Base-by-base conservation (phyloP, 495 filamentous ascomycete genomes). In the Trichocladium uniseriatum region DNA sequence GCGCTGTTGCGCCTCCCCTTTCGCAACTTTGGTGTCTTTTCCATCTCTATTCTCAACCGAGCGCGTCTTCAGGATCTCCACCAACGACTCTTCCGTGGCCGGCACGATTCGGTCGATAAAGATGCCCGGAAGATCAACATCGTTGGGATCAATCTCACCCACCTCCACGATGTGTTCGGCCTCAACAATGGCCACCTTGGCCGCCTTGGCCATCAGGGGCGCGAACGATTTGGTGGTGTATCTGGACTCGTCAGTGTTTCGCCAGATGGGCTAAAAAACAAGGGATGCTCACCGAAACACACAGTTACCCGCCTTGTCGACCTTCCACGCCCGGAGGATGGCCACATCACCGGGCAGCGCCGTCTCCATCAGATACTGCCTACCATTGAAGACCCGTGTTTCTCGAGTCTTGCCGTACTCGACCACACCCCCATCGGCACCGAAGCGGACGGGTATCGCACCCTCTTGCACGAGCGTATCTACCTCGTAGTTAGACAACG, bases 151-250 rank as follows among this genome's bases (percentile, higher is more conserved):
- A 21, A 84, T 77, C 35, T 73, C 69, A 22, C 80, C 79, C 0
- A 76, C 58, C 9, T 75, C 73, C 22, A 84, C 80, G 54, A 84
- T 82, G 51, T 84, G 64, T 58, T 84, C 80, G n/a, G 80, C 80
- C 55, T 84, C 80, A 5, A 84, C 80, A 40, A 84, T 82, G 44
- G 79, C 72, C 18, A 81, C 55, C 52, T 66, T 73, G 4, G 80
- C 80, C 0, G 80, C 80, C 62, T 81, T 82, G 38, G 77, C 80
- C 75, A 79, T 78, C 29, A 80, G 64, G 6, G 70, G 67, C 5
- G 67, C 76, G 51, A 79, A 81, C 11, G 75, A 72, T 62, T 79
- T 77, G 19, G 79, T 80, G 1, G 80, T 82, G 64, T 81, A 79
- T 39, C 46, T 49, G 37, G 11, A 11, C 6, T 10, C 14, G 32